Conservation (phyloP, 345 rosid genomes). For the Schrenkiella parvula region DNA sequence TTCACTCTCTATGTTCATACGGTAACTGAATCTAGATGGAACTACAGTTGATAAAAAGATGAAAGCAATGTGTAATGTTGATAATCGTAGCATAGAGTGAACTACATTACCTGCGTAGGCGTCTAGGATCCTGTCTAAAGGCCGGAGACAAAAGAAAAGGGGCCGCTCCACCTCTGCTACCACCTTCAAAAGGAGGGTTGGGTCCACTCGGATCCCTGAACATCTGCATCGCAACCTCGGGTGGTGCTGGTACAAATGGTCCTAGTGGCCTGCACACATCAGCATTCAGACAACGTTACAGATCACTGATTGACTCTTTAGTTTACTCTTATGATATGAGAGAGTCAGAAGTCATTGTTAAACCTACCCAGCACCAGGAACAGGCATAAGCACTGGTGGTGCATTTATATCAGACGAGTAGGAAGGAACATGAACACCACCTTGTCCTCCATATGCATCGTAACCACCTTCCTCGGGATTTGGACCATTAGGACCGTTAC, state of each 20-base stretch:
- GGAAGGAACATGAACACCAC: conserved; percentile 63
- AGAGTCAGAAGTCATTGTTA: neutral
- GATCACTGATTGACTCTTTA: neutral
- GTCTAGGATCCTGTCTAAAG: conserved; percentile 94
- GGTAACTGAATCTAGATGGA: neutral
- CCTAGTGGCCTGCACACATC: conserved; percentile 79
- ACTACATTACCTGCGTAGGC: conserved; percentile 65
- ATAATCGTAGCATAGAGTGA: neutral
- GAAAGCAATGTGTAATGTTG: neutral
- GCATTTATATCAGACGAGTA: conserved; percentile 77
- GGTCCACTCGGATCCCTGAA: conserved; percentile 83
- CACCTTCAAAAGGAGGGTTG: conserved; percentile 62
- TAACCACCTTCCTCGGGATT: conserved; percentile 60
- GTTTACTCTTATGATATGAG: neutral
- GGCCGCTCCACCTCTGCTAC: conserved; percentile 67
- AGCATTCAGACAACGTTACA: conserved; percentile 9
- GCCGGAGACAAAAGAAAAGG: conserved; percentile 70
- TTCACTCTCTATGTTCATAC: neutral
- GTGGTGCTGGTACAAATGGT: conserved; percentile 97
- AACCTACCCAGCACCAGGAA: conserved; percentile 98
- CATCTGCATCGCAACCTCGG: conserved; percentile 95
- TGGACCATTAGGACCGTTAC: conserved; percentile 47
- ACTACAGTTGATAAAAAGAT: neutral
- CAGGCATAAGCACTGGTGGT: conserved; percentile 97
- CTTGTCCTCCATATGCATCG: conserved; percentile 73